Percentiles rank a stretch among this genome's conserved stretches.
phyloP scores from a whole-genome alignment of 2,329 filamentous ascomycete genomes.

The Fusarium nisikadoi region DNA sequence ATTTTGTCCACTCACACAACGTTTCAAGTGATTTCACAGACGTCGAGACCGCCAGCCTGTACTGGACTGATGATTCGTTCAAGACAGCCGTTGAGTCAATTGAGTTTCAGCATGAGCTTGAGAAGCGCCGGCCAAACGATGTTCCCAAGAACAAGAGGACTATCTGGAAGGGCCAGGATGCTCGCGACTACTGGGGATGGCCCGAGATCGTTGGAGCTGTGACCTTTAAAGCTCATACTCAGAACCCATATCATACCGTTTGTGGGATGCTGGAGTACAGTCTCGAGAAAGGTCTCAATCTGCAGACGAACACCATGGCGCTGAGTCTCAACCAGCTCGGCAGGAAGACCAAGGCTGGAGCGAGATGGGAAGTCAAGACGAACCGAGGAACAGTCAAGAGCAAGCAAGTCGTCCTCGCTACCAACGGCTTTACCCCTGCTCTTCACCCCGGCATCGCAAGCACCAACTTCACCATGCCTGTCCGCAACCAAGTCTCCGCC shows the following conservation, averaged over 20 bases:
- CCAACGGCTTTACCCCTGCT: slow-evolving; percentile 24
- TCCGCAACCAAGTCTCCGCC: slow-evolving; percentile 16
- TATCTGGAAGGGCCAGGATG: slow-evolving; percentile 6
- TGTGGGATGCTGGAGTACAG: slow-evolving; percentile 23
- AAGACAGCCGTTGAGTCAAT: slow-evolving; percentile 15
- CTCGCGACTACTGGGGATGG: slow-evolving; percentile 24
- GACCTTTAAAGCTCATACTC: slow-evolving; percentile 26
- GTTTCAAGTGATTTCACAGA: slow-evolving; percentile 28
- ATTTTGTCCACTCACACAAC: slow-evolving; percentile 24
- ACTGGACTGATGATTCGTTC: slow-evolving; percentile 26
- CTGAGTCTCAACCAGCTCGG: slow-evolving; percentile 10
- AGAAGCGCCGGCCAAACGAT: slow-evolving; percentile 14
- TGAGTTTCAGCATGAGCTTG: slow-evolving; percentile 13
- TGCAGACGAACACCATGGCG: slow-evolving; percentile 29
- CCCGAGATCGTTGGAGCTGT: slow-evolving; percentile 14
- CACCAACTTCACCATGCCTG: slow-evolving; percentile 28
- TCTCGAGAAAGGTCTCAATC: slow-evolving; percentile 8
- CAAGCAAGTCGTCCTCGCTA: slow-evolving; percentile 24
- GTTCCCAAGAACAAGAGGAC: slow-evolving; percentile 26
- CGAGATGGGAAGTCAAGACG: slow-evolving; percentile 20
- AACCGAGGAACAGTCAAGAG: slow-evolving; percentile 18
- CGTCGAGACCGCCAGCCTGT: slow-evolving; percentile 16
- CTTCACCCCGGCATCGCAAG: slow-evolving; percentile 14
- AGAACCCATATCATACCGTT: slow-evolving; percentile 22
- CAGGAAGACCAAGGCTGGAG: slow-evolving; percentile 4